Base-by-base conservation (phyloP, 73 alveolate genomes). In the Paramecium bursaria region DNA sequence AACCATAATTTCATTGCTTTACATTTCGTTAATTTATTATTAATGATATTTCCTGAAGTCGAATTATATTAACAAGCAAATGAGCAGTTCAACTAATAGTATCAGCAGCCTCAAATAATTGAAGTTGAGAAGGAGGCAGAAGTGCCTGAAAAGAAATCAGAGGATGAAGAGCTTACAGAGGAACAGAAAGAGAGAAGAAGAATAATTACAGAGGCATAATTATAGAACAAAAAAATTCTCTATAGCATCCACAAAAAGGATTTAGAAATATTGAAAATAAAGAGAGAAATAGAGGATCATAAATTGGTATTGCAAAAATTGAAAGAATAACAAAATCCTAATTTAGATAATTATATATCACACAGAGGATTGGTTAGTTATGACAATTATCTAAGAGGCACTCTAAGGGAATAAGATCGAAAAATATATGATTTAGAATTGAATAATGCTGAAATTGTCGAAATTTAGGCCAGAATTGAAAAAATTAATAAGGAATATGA, bases 401-500 rank as follows among this genome's bases (percentile, higher is more conserved):
- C 82, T 2, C 39, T 67, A 30, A 67, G 82, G 11, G 82, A 67
- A 14, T 67, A 67, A 14, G 82, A 67, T 67, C 15, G 55, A 67
- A 67, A 67, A 39, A 67, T 67, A 35, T 67, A 67, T 39, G 82
- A 67, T 21, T 67, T 67, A 42, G 82, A 67, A 67, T 67, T 67
- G 14, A 67, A 67, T 35, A 67, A 67, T 67, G 82, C 82, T 4
- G 82, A 67, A 21, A 67, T 67, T 35, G 44, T 42, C 44, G 82
- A 67, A 44, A 67, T 67, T 15, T 67, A 44, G 2, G 82, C 82
- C 19, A 67, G 82, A 39, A 67, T 67, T 19, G 82, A 67, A 67
- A 67, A 67, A 39, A 67, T 67, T n/a, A 67, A 67, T 67, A 67
- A 42, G 21, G 82, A 67, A 67, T 67, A 67, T 35, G 82, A 67